A percentile compares a stretch with the other conserved stretches of the same genome.
phyloP scores from a whole-genome alignment of 306 rosid species.

The Elaeagnus macrophylla region DNA sequence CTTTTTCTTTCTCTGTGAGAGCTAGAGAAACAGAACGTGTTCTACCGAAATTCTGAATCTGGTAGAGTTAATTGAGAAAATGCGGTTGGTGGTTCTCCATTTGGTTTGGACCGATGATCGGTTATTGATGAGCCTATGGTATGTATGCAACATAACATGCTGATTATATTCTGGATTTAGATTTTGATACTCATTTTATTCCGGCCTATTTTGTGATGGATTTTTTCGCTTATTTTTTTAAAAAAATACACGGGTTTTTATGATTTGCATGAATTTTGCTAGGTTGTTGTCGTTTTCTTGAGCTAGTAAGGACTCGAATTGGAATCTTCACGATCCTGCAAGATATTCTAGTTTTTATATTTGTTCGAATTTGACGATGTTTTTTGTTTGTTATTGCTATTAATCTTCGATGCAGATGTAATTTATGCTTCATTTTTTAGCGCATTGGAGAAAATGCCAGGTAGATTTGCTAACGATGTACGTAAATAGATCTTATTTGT shows the following conservation, averaged over 20 bases:
- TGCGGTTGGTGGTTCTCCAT: slow-evolving; percentile 1
- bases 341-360: not conserved
- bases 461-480: slow-evolving; percentile 19
- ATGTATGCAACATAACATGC: not conserved
- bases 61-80: slow-evolving; percentile 10
- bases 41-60: not conserved
- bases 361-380: not conserved
- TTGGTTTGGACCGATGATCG: slow-evolving; percentile 13
- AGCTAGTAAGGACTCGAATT: not conserved
- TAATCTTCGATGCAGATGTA: slow-evolving; percentile 38
- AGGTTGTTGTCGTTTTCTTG: slow-evolving; percentile 15
- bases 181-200: slow-evolving; percentile 5
- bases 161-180: slow-evolving; percentile 1
- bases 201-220: slow-evolving; percentile 16
- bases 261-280: slow-evolving; percentile 16
- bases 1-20: not conserved
- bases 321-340: slow-evolving; percentile 14
- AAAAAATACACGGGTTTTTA: not conserved
- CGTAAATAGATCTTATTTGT: not conserved
- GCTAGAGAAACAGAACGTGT: too few species aligned
- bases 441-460: slow-evolving; percentile 47
- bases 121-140: slow-evolving; percentile 20
- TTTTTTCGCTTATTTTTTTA: slow-evolving; percentile 1
- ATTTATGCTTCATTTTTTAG: slow-evolving; percentile 18
- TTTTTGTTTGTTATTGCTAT: slow-evolving; percentile 9